Conservation (phyloP, 176 grass and related monocot species). For the Phyllostachys edulis region DNA sequence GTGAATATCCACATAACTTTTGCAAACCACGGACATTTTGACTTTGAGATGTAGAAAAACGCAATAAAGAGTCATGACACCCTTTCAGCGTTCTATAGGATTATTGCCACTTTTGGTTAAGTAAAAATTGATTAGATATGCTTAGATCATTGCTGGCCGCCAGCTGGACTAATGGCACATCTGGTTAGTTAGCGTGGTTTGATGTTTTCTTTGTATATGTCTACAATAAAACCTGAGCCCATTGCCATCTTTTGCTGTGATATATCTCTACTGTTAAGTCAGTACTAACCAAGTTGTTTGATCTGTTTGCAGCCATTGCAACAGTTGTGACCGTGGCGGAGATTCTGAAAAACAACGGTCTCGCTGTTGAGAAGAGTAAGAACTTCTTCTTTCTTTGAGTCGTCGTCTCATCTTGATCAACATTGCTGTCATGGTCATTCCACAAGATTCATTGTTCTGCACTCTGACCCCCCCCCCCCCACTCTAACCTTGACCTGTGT, state of each 20-base stretch:
- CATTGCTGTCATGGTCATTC: not conserved
- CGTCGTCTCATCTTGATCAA: not conserved
- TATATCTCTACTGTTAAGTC: not conserved
- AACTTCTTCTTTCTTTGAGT: not conserved
- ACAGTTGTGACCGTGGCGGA: constrained; percentile 85
- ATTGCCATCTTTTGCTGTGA: not conserved
- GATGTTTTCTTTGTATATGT: not conserved
- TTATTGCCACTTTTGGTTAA: not conserved
- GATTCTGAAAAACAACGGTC: constrained; percentile 88
- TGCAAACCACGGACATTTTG: not conserved
- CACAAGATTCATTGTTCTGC: not conserved
- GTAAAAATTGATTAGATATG: not conserved
- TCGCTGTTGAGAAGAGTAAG: constrained; percentile 87
- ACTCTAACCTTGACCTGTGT: not conserved
- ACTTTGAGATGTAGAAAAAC: not conserved
- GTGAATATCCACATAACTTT: not conserved
- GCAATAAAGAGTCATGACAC: not conserved
- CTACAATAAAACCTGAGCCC: not conserved
- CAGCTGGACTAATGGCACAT: not conserved
- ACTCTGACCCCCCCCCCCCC: not conserved
- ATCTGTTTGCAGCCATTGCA: constrained; percentile 67
- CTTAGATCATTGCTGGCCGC: not conserved
- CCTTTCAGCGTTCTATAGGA: not conserved
- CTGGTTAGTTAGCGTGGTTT: not conserved
- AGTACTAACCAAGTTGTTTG: constrained; percentile 5